These are phyloP conservation scores for Cladosporium sp. DNA, from an alignment of 2,329 filamentous ascomycete genomes.

Conservation along the genomic window DNA sequence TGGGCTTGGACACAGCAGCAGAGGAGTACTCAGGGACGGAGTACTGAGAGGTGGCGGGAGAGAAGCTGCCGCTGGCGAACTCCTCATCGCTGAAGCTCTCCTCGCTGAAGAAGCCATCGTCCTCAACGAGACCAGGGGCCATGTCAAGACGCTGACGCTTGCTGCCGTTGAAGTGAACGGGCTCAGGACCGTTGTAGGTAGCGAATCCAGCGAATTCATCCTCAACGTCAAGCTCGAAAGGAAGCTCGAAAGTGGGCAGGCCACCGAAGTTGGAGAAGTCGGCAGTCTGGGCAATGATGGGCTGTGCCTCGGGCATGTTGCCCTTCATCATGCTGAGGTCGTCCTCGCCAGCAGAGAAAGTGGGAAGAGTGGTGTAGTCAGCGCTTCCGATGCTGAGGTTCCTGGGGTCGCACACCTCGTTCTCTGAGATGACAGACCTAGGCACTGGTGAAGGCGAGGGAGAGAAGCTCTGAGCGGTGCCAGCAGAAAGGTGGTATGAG, in stretches of 20 bases:
- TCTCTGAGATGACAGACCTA: conserved; percentile 65
- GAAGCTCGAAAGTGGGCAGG: conserved; percentile 76
- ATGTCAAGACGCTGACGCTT: conserved; percentile 74
- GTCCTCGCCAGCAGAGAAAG: conserved; percentile 63
- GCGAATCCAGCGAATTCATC: conserved; percentile 81
- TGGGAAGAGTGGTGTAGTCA: conserved; percentile 66
- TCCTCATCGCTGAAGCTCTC: conserved; percentile 74
- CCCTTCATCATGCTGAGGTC: conserved; percentile 44
- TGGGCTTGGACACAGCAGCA: conserved; percentile 29
- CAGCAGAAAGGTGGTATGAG: conserved; percentile 71
- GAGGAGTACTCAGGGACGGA: conserved; percentile 36
- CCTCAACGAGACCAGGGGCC: conserved; percentile 62
- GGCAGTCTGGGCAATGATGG: conserved; percentile 37
- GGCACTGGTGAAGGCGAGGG: conserved; percentile 82
- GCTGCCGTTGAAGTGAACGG: conserved; percentile 59
- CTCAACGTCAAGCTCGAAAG: conserved; percentile 88
- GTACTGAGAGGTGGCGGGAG: conserved; percentile 57
- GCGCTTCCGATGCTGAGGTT: conserved; percentile 73
- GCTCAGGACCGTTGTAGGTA: conserved; percentile 64
- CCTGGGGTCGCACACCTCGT: conserved; percentile 81
- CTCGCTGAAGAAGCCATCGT: conserved; percentile 75
- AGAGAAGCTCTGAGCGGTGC: conserved; percentile 69
- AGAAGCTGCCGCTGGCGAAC: conserved; percentile 63
- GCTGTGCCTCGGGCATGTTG: conserved; percentile 31
- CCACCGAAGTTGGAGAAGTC: conserved; percentile 56